A percentile compares a stretch with the other conserved stretches of the same genome.
These are phyloP conservation scores for Fraxinus xanthoxyloides DNA, from an alignment of 305 asterid genomes.

Conservation along the genomic window DNA sequence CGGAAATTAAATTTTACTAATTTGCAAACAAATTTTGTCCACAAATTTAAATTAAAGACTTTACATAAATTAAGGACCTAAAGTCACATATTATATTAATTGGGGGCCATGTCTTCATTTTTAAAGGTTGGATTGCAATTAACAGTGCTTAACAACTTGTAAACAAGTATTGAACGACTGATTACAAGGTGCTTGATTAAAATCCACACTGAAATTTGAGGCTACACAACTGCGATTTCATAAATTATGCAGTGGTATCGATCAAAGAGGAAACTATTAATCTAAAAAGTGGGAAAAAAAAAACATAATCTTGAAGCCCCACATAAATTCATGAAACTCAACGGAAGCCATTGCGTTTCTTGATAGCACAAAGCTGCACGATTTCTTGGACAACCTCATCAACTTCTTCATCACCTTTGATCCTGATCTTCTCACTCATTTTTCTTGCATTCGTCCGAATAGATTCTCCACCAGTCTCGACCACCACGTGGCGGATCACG, in stretches of 20 bases:
- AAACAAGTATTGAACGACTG: neutral
- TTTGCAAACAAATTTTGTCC: neutral
- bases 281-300: neutral
- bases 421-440: conserved; percentile 34
- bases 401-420: conserved; percentile 29
- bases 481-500: conserved; percentile 25
- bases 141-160: neutral
- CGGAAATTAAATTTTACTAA: neutral
- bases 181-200: neutral
- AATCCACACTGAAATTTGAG: neutral
- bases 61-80: neutral
- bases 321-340: neutral
- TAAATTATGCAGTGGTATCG: conserved; percentile 28
- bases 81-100: neutral
- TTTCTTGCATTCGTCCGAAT: conserved; percentile 18
- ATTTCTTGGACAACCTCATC: conserved; percentile 32
- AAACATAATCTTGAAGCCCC: neutral
- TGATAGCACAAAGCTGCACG: conserved; percentile 17
- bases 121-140: neutral
- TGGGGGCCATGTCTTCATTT: neutral
- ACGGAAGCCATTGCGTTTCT: conserved; percentile 1
- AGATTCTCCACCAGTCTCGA: conserved; percentile 23
- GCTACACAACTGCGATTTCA: conserved; percentile 30
- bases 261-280: neutral
- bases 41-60: neutral